phyloP scores from a whole-genome alignment of 805 yeast species.

The Zygoascus flipseniorum region DNA sequence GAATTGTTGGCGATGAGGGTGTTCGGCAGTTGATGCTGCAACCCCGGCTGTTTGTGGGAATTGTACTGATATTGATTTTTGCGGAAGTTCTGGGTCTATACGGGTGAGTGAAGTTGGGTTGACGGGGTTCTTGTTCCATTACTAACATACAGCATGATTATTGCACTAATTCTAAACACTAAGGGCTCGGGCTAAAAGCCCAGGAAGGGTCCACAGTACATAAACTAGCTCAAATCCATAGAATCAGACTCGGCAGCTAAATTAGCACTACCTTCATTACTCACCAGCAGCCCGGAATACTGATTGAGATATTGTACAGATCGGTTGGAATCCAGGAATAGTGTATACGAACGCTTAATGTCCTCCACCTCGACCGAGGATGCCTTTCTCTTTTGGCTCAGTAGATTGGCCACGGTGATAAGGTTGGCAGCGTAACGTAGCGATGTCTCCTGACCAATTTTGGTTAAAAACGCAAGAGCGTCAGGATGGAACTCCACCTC shows the following conservation, averaged over 20 bases:
- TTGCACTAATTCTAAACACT: slow-evolving; percentile 86
- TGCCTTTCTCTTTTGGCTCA: slow-evolving; percentile 74
- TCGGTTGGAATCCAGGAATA: slow-evolving; percentile 84
- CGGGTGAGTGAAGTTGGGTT: slow-evolving; percentile 36
- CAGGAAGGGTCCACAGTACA: not conserved
- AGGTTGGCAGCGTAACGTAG: slow-evolving; percentile 88
- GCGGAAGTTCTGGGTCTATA: slow-evolving; percentile 86
- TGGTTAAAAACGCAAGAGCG: slow-evolving; percentile 79
- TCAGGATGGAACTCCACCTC: slow-evolving; percentile 77
- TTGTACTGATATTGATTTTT: slow-evolving; percentile 79
- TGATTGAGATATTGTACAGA: slow-evolving; percentile 80
- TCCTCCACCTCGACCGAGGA: slow-evolving; percentile 66
- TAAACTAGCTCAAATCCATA: not conserved
- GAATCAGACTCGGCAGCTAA: slow-evolving; percentile 33
- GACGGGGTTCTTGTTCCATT: not conserved
- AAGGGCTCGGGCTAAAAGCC: slow-evolving; percentile 55
- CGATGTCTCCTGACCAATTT: slow-evolving; percentile 83
- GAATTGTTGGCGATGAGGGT: slow-evolving; percentile 90
- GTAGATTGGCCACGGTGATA: slow-evolving; percentile 81
- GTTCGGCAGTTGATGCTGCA: slow-evolving; percentile 83
- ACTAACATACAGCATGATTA: slow-evolving; percentile 49
- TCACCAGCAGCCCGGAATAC: slow-evolving; percentile 58
- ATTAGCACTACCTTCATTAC: slow-evolving; percentile 66
- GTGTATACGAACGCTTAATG: slow-evolving; percentile 74
- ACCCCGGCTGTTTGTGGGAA: slow-evolving; percentile 82